phyloP scores from a whole-genome alignment of 2,329 filamentous ascomycete species.

The Aspergillus pseudoterreus region DNA sequence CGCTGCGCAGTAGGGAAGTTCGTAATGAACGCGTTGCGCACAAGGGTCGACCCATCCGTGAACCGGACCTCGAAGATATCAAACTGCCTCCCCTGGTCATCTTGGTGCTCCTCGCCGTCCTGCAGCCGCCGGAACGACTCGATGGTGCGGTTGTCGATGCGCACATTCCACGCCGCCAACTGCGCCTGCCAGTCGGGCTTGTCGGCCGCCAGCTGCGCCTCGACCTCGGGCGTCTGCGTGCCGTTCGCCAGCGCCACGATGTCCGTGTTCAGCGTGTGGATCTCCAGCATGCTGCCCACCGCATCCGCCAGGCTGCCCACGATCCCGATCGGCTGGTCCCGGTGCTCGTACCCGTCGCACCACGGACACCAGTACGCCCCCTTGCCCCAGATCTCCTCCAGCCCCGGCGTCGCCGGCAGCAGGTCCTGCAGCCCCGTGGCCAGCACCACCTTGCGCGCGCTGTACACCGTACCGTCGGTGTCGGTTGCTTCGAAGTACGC shows the following conservation, averaged over 20 bases:
- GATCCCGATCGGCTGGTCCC: constrained; percentile 56
- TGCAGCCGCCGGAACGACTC: constrained; percentile 45
- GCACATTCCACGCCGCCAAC: constrained; percentile 49
- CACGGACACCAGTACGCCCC: constrained; percentile 64
- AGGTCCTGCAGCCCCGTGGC: constrained; percentile 56
- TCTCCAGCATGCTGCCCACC: constrained; percentile 48
- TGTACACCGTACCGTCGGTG: constrained; percentile 33
- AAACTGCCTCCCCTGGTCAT: constrained; percentile 38
- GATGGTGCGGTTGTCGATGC: constrained; percentile 56
- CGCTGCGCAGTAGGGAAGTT: constrained; percentile 48
- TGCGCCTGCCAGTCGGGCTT: constrained; percentile 50
- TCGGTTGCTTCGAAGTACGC: constrained; percentile 47
- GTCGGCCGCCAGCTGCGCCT: constrained; percentile 37
- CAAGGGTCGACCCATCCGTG: constrained; percentile 40
- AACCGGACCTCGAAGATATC: constrained; percentile 58
- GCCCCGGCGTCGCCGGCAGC: constrained; percentile 53
- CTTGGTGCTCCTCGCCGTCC: constrained; percentile 26
- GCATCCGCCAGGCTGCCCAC: constrained; percentile 46
- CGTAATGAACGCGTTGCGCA: constrained; percentile 52
- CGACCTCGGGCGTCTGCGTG: constrained; percentile 48
- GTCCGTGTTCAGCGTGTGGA: constrained; percentile 54
- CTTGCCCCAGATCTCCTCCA: constrained; percentile 54
- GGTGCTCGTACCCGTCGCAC: constrained; percentile 62
- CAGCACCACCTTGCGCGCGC: constrained; percentile 54
- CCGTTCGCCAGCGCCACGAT: constrained; percentile 59